phyloP scores from a whole-genome alignment of 805 yeast species.

The Tetrapisispora fleetii region DNA sequence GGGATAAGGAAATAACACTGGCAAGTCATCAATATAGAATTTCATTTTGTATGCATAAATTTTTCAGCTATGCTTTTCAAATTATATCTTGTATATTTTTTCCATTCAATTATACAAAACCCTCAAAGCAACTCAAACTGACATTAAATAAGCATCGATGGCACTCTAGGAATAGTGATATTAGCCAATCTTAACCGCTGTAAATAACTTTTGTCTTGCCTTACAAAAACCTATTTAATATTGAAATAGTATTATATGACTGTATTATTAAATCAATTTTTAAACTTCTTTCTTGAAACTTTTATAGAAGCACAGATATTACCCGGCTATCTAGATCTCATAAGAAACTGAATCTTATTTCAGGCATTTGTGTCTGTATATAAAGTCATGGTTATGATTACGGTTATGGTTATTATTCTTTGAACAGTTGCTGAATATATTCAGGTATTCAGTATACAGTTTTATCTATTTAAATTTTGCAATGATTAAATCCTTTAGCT shows the following conservation, averaged over 20 bases:
- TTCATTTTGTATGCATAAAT: constrained; percentile 31
- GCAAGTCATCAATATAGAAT: constrained; percentile 90
- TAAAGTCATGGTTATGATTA: not conserved
- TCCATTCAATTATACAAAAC: not conserved
- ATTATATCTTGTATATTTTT: too few species aligned
- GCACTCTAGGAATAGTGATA: too few species aligned
- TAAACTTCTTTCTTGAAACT: too few species aligned
- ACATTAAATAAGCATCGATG: too few species aligned
- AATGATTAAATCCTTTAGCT: constrained; percentile 38
- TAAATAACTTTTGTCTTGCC: not conserved
- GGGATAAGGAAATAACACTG: constrained; percentile 93
- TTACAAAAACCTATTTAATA: too few species aligned
- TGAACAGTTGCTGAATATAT: not conserved
- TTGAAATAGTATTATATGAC: too few species aligned
- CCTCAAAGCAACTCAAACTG: too few species aligned
- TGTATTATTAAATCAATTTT: too few species aligned
- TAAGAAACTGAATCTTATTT: too few species aligned
- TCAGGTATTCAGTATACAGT: not conserved
- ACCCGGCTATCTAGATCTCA: too few species aligned
- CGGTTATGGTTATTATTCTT: not conserved
- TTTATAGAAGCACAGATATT: too few species aligned
- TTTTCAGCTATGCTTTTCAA: not conserved
- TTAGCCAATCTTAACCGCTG: not conserved
- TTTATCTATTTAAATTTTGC: constrained; percentile 18
- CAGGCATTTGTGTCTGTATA: too few species aligned